Evolutionary conservation across 108 stramenopile genomes (phyloP).

Genomic region (Hondaea fermentalgiana): DNA sequence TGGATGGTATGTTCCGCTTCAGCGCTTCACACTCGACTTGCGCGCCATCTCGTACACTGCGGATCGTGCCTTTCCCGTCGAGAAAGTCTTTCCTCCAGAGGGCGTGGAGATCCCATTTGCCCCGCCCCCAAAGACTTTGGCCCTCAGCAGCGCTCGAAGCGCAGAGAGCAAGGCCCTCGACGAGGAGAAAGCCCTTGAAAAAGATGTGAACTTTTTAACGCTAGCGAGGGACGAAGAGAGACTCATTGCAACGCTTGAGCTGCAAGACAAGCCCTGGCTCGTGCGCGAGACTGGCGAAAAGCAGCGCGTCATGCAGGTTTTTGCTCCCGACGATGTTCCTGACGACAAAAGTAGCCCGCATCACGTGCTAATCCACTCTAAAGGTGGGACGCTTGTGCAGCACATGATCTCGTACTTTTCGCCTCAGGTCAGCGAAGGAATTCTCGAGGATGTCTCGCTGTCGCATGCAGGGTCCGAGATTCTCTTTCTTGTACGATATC

Average conservation of each 20-base stretch:
- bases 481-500: background rate
- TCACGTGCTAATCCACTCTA: background rate
- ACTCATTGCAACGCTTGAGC: background rate
- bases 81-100: background rate
- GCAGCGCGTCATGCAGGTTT: background rate
- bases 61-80: background rate
- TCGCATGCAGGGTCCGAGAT: slow-evolving; percentile 1
- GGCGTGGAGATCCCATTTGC: background rate
- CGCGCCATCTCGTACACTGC: background rate
- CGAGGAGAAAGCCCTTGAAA: background rate
- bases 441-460: background rate
- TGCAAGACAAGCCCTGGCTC: background rate
- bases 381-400: background rate
- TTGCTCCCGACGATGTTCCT: background rate
- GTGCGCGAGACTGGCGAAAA: background rate
- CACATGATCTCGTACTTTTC: background rate
- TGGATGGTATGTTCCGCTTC: background rate
- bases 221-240: background rate
- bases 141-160: no score
- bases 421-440: background rate
- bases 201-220: background rate
- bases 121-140: background rate
- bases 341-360: background rate
- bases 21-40: background rate
- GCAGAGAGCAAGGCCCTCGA: no score